Evolutionary conservation across 2,329 filamentous ascomycete species (phyloP).

Genomic region (Aphanocladium album): DNA sequence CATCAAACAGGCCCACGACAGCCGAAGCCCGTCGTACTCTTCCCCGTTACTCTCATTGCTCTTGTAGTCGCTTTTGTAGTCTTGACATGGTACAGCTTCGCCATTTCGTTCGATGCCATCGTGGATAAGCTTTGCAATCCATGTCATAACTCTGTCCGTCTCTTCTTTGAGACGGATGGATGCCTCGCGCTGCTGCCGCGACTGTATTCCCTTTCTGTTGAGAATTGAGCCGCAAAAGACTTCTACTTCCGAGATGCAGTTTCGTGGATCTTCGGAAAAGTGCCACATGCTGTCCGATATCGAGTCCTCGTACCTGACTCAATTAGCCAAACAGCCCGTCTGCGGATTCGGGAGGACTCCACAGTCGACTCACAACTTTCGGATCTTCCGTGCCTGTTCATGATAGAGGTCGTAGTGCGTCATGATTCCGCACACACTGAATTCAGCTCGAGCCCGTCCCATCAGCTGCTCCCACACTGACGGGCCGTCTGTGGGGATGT

Average conservation of each 20-base stretch:
- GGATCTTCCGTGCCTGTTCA: constrained; percentile 39
- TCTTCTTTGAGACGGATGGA: constrained; percentile 48
- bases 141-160: constrained; percentile 41
- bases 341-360: constrained; percentile 29
- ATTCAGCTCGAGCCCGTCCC: constrained; percentile 17
- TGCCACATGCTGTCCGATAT: constrained; percentile 37
- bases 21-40: constrained; percentile 25
- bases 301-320: constrained; percentile 41
- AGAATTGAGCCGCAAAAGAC: constrained; percentile 51
- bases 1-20: constrained; percentile 31
- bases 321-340: constrained; percentile 31
- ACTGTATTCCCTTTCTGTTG: constrained; percentile 45
- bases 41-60: too few species aligned
- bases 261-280: constrained; percentile 41
- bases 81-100: not conserved
- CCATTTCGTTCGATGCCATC: not conserved
- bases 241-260: constrained; percentile 45
- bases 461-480: constrained; percentile 43
- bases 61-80: constrained; percentile 8
- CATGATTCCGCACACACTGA: constrained; percentile 18
- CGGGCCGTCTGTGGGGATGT: constrained; percentile 20
- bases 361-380: constrained; percentile 39
- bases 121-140: constrained; percentile 32
- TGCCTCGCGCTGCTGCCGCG: constrained; percentile 44
- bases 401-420: constrained; percentile 30